phyloP scores from a whole-genome alignment of 2,329 filamentous ascomycete genomes.

The Monosporascus sp. region DNA sequence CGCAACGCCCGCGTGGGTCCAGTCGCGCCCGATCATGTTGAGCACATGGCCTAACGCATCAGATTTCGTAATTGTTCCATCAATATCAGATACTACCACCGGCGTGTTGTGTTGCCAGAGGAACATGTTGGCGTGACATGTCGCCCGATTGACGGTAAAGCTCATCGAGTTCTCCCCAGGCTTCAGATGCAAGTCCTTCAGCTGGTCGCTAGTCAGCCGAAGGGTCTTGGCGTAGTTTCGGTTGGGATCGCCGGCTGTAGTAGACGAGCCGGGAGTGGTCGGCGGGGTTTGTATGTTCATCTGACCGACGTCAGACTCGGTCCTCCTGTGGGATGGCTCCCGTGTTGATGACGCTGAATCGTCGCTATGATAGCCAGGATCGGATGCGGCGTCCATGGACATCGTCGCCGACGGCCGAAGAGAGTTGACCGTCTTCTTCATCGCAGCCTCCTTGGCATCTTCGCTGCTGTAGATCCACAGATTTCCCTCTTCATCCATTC shows the following conservation, averaged over 20 bases:
- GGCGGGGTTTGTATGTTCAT: constrained; percentile 58
- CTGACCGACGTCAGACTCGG: constrained; percentile 61
- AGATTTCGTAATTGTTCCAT: constrained; percentile 97
- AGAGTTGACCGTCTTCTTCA: constrained; percentile 54
- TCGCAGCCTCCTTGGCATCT: constrained; percentile 86
- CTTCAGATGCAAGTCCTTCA: constrained; percentile 78
- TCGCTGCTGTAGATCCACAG: constrained; percentile 99
- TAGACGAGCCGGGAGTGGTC: constrained; percentile 62
- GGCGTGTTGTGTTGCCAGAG: constrained; percentile 88
- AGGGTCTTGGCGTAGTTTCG: constrained; percentile 96
- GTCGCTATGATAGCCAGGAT: constrained; percentile 94
- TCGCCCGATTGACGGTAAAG: constrained; percentile 93
- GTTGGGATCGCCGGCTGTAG: constrained; percentile 58
- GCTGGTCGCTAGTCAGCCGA: constrained; percentile 87
- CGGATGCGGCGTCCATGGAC: constrained; percentile 76
- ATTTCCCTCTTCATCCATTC: constrained; percentile 91
- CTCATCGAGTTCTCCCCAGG: constrained; percentile 88
- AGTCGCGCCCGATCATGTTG: constrained; percentile 95
- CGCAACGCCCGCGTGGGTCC: constrained; percentile 94
- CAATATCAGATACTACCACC: constrained; percentile 96
- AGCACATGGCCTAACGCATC: constrained; percentile 90
- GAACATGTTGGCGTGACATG: constrained; percentile 88
- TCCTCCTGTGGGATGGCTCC: constrained; percentile 48
- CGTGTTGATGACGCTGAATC: constrained; percentile 52
- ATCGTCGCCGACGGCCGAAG: constrained; percentile 43